A percentile compares a stretch with the other conserved stretches of the same genome.
Conservation (phyloP, 2,329 filamentous ascomycete genomes). For the Xylariales sp. region DNA sequence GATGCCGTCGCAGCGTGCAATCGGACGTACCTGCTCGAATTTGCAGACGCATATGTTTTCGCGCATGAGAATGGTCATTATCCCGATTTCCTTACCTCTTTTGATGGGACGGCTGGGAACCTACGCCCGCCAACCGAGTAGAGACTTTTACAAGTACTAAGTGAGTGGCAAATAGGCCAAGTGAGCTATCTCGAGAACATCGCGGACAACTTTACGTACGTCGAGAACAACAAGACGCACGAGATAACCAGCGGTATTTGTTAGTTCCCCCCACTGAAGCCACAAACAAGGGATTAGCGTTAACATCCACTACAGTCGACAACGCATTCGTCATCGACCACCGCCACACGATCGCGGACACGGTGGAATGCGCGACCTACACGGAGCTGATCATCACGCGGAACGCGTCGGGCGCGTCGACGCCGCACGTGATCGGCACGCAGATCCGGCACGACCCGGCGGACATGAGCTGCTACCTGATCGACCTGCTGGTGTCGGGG, state of each 20-base stretch:
- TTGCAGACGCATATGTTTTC: constrained; percentile 38
- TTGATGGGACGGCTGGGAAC: neutral
- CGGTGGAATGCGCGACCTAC: constrained; percentile 48
- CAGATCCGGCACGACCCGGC: constrained; percentile 50
- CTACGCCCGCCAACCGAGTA: neutral
- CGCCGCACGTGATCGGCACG: constrained; percentile 50
- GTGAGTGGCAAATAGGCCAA: constrained; percentile 28
- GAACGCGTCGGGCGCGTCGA: constrained; percentile 37
- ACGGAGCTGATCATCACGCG: constrained; percentile 46
- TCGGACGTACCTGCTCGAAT: constrained; percentile 34
- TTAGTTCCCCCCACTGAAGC: constrained; percentile 13
- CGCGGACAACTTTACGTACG: constrained; percentile 46
- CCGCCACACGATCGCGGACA: constrained; percentile 49
- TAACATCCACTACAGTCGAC: constrained; percentile 22
- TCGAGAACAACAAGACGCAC: constrained; percentile 48
- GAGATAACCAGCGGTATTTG: constrained; percentile 46
- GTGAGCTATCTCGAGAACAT: constrained; percentile 35
- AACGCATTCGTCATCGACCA: constrained; percentile 46
- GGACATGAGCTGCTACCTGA: constrained; percentile 45
- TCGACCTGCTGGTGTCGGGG: constrained; percentile 51
- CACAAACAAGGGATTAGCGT: neutral
- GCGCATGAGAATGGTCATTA: constrained; percentile 38
- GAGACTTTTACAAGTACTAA: constrained; percentile 21
- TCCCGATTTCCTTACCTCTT: neutral
- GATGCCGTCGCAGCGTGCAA: constrained; percentile 32